Conservation (phyloP, 2,329 filamentous ascomycete genomes). For the Clonostachys rosea region DNA sequence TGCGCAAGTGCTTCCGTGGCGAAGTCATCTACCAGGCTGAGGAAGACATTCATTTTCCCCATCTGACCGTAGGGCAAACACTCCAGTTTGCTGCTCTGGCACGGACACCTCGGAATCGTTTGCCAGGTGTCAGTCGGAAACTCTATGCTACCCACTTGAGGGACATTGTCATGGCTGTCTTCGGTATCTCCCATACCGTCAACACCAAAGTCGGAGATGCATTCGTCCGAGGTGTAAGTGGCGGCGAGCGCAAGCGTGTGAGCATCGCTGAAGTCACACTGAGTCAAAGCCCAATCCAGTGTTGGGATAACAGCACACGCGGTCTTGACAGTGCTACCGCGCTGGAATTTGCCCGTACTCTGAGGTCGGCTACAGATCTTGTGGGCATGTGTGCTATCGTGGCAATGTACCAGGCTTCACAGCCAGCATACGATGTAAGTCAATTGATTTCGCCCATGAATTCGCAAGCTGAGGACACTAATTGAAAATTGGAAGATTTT, state of each 20-base stretch:
- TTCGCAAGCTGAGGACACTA: not conserved
- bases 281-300: constrained; percentile 45
- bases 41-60: constrained; percentile 57
- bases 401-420: constrained; percentile 69
- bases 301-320: constrained; percentile 63
- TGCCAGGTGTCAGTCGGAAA: constrained; percentile 29
- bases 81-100: constrained; percentile 57
- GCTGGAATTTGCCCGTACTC: constrained; percentile 54
- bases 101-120: constrained; percentile 22
- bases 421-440: constrained; percentile 55
- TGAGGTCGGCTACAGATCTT: constrained; percentile 59
- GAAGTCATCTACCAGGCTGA: constrained; percentile 61
- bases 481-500: constrained; percentile 62
- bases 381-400: constrained; percentile 49
- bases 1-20: constrained; percentile 37
- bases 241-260: constrained; percentile 61
- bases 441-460: not conserved
- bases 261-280: constrained; percentile 61
- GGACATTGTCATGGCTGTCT: constrained; percentile 56
- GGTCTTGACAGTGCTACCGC: constrained; percentile 59
- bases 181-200: constrained; percentile 59
- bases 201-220: constrained; percentile 59
- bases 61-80: constrained; percentile 58
- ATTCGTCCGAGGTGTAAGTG: constrained; percentile 46
- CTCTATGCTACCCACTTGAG: constrained; percentile 56